Percentiles rank a stretch among this genome's conserved stretches.
Conservation (phyloP, 805 yeast species). For the Monosporozyma siamensis region DNA sequence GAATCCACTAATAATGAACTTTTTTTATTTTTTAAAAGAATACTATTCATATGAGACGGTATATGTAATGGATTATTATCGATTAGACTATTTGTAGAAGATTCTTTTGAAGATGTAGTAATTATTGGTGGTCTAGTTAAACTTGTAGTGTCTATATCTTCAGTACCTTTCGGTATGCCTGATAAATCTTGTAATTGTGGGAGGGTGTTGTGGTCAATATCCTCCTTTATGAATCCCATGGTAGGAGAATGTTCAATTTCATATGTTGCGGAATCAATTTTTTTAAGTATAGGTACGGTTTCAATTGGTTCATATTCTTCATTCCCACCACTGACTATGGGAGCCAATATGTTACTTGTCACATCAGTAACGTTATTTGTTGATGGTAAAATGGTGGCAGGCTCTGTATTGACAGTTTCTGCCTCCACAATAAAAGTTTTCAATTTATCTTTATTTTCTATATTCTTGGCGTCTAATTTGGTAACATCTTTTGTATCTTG, state of each 20-base stretch:
- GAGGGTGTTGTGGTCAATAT: too few species aligned
- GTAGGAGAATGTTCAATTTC: too few species aligned
- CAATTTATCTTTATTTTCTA: not conserved
- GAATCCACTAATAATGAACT: constrained; percentile 28
- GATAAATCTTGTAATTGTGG: not conserved
- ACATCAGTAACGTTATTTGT: not conserved
- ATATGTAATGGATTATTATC: constrained; percentile 24
- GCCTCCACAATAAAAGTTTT: constrained; percentile 48
- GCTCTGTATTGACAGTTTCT: constrained; percentile 47
- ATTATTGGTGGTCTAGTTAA: not conserved
- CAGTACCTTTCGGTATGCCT: not conserved
- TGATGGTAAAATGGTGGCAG: constrained; percentile 25
- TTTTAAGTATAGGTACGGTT: too few species aligned
- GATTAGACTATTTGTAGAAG: constrained; percentile 6
- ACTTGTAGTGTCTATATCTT: not conserved
- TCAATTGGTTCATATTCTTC: too few species aligned
- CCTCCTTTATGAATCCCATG: too few species aligned
- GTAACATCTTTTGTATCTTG: not conserved
- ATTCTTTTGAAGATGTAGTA: not conserved
- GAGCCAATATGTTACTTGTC: too few species aligned
- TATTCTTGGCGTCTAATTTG: not conserved
- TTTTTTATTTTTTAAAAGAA: constrained; percentile 31
- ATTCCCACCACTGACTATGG: constrained; percentile 14
- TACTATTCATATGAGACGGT: constrained; percentile 21
- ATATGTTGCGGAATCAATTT: too few species aligned